Percentiles rank a stretch among this genome's conserved stretches.
Conservation (phyloP, 2,329 filamentous ascomycete species). For the Calonectria montana region DNA sequence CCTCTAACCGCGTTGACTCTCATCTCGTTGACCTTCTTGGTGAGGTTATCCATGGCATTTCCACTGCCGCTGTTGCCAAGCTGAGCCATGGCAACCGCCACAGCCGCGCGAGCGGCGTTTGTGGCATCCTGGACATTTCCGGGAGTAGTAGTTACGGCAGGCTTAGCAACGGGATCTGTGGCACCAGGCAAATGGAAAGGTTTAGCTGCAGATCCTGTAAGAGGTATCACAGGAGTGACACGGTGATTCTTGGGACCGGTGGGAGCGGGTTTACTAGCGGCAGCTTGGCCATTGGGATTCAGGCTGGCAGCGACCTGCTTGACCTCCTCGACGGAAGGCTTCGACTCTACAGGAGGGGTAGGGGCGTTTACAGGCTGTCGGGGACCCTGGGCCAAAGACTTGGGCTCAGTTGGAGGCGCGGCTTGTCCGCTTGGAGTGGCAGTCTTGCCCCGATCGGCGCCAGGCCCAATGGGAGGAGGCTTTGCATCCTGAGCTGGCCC, state of each 20-base stretch:
- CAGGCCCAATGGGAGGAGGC: constrained; percentile 64
- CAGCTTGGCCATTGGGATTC: constrained; percentile 51
- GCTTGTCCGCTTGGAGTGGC: constrained; percentile 57
- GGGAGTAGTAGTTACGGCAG: constrained; percentile 49
- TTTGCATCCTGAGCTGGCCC: constrained; percentile 53
- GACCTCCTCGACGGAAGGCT: constrained; percentile 65
- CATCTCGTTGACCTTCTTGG: constrained; percentile 83
- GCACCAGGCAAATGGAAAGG: constrained; percentile 50
- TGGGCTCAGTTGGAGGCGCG: constrained; percentile 64
- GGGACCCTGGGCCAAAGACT: constrained; percentile 59
- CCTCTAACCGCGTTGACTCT: constrained; percentile 69
- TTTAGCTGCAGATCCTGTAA: constrained; percentile 60
- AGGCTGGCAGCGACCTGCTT: constrained; percentile 58
- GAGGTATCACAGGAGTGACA: constrained; percentile 74
- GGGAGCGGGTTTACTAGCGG: constrained; percentile 53
- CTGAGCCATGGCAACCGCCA: constrained; percentile 84
- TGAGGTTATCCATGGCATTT: constrained; percentile 75
- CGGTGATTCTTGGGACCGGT: constrained; percentile 64
- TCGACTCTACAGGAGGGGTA: constrained; percentile 75
- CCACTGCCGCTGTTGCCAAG: constrained; percentile 60
- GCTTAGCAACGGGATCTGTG: constrained; percentile 50
- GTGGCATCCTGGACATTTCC: constrained; percentile 73
- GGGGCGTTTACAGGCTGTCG: constrained; percentile 64
- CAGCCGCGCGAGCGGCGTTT: constrained; percentile 79
- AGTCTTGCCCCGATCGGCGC: constrained; percentile 60